Conservation (phyloP, 345 rosid species). For the Eucalyptus melliodora region DNA sequence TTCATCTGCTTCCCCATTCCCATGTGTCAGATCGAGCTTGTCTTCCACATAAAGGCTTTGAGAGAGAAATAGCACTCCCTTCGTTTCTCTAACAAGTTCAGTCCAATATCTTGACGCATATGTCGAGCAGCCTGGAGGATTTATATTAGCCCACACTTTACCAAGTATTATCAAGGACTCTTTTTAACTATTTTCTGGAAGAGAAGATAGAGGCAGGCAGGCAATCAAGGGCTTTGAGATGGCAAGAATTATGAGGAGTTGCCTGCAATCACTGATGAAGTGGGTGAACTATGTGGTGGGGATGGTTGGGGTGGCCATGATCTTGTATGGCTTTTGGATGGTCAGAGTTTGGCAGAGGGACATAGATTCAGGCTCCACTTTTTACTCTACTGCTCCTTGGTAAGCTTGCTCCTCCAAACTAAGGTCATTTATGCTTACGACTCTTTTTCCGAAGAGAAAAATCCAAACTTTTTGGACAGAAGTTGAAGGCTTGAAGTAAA, state of each 20-base stretch:
- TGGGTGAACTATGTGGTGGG: slow-evolving; percentile 27
- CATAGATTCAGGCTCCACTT: slow-evolving; percentile 7
- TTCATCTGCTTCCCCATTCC: not conserved
- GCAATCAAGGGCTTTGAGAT: not conserved
- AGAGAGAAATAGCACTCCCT: not conserved
- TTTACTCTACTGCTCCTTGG: slow-evolving; percentile 20
- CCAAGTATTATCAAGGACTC: not conserved
- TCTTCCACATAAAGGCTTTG: not conserved
- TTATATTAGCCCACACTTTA: not conserved
- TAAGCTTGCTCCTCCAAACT: not conserved
- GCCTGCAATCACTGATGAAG: slow-evolving; percentile 22
- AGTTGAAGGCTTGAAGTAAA: not conserved
- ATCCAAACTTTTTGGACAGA: not conserved
- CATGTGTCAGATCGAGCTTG: not conserved
- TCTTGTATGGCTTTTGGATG: slow-evolving; percentile 46
- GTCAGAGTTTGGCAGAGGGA: slow-evolving; percentile 39
- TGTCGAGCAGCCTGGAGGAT: not conserved
- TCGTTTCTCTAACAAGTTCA: not conserved
- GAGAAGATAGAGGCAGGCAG: not conserved
- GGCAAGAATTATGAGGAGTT: slow-evolving; percentile 13
- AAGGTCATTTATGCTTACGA: not conserved
- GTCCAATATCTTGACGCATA: not conserved
- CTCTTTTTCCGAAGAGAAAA: not conserved
- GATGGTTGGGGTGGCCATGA: slow-evolving; percentile 34
- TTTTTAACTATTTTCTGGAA: not conserved